These are phyloP conservation scores for Triticum turgidum DNA, from an alignment of 176 grass and related monocot species.

Conservation along the genomic window DNA sequence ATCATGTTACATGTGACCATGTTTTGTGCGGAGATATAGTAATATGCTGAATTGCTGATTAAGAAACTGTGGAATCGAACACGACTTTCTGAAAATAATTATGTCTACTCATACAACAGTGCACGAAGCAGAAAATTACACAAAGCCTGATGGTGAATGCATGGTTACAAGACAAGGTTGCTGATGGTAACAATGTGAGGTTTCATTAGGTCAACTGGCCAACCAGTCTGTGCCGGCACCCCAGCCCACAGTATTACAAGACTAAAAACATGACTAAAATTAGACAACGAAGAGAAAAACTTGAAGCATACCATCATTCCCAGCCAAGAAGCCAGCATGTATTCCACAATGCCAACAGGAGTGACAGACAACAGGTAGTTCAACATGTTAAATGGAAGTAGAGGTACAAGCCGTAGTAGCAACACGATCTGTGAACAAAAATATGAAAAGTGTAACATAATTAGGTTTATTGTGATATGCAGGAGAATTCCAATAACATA, in stretches of 20 bases:
- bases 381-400: conserved; percentile 99
- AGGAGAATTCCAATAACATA: neutral
- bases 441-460: conserved; percentile 25
- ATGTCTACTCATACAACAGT: neutral
- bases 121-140: conserved; percentile 10
- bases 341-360: conserved; percentile 94
- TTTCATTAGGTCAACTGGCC: neutral
- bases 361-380: conserved; percentile 99
- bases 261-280: neutral
- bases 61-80: neutral
- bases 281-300: conserved; percentile 17
- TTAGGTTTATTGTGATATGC: neutral
- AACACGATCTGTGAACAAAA: conserved; percentile 70
- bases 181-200: neutral
- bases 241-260: neutral
- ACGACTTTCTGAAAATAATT: neutral
- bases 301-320: conserved; percentile 93
- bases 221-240: neutral
- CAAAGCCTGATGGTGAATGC: neutral
- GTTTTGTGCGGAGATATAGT: neutral
- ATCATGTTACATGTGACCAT: neutral
- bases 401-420: conserved; percentile 88
- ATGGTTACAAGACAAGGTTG: neutral
- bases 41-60: neutral
- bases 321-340: conserved; percentile 97